Evolutionary conservation across 1,139 yeast genomes (phyloP).

Genomic region (Geotrichum klebahnii): DNA sequence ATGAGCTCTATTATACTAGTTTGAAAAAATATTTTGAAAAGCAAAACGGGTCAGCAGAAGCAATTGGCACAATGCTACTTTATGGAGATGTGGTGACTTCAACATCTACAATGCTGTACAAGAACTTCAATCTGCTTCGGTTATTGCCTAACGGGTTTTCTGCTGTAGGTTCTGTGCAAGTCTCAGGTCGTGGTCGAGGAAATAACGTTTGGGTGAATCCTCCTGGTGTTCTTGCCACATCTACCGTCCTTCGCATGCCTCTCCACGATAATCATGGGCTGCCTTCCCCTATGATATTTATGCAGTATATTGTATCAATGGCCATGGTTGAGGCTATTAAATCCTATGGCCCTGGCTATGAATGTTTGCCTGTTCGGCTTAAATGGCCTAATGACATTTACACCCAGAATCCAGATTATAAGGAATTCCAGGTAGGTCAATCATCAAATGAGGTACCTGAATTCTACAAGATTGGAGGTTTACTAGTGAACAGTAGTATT

Average conservation of each 20-base stretch:
- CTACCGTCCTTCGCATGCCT: conserved; percentile 65
- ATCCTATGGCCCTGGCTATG: conserved; percentile 62
- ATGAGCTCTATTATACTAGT: conserved; percentile 50
- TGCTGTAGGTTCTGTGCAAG: conserved; percentile 76
- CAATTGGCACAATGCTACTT: conserved; percentile 59
- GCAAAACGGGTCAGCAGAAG: conserved; percentile 23
- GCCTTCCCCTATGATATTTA: conserved; percentile 61
- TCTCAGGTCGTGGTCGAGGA: conserved; percentile 90
- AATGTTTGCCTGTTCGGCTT: conserved; percentile 58
- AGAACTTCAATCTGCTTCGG: conserved; percentile 57
- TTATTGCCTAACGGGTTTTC: conserved; percentile 67
- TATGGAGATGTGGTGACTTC: conserved; percentile 91
- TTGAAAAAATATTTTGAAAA: conserved; percentile 42
- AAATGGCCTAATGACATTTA: conserved; percentile 98
- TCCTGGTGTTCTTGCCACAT: conserved; percentile 80
- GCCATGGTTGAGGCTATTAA: conserved; percentile 78
- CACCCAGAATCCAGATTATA: conserved; percentile 53
- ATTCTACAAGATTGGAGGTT: conserved; percentile 77
- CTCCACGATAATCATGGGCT: conserved; percentile 35
- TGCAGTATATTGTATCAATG: conserved; percentile 80
- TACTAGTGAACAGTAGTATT: conserved; percentile 74
- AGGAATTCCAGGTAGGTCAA: not conserved
- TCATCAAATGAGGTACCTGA: conserved; percentile 1
- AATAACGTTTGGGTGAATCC: conserved; percentile 96
- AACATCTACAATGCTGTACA: conserved; percentile 73